Evolutionary conservation across 2,329 filamentous ascomycete genomes (phyloP), one percentile per base, ranked within the genome.

Genomic region (Cercospora sesami): DNA sequence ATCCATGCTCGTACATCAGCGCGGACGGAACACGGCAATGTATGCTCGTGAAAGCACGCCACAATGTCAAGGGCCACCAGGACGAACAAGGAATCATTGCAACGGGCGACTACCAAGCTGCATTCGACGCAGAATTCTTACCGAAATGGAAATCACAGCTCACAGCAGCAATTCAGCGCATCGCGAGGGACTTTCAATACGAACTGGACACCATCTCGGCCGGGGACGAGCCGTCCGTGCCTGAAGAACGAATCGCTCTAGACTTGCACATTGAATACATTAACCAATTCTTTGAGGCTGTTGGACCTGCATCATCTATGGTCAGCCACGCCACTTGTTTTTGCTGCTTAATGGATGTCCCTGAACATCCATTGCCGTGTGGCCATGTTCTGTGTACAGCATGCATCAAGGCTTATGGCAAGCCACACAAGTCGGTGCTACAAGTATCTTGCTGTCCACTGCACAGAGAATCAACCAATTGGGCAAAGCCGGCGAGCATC

Each of bases 321-420:
- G 72, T 73, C 66, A 76, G 74, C 58, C 74, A 78, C 64, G 69
- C 79, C 0, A 80, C 80, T 1, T 85, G 83, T 67, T 83, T 84
- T 66, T 82, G 79, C 62, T 85, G 83, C 68, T 73, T 85, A 23
- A 78, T 81, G 65, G 79, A 80, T 55, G 74, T 79, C 2, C 80
- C 83, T 1, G 78, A 83, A 67, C 80, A 84, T 68, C 71, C 77
- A 1, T 73, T 85, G 1, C 78, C 79, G 4, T 85, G 83, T 65
- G 82, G 82, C 0, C 83, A 85, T 71, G 77, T 84, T 3, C 68
- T 85, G 0, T 84, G 83, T 71, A 79, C 78, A 7, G 71, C 75
- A 42, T 84, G 83, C 69, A 70, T 84, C 30, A 75, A 74, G 71
- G 68, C 75, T 53, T 64, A 82, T 66, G 75, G 75, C 76, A 73